Base-by-base conservation (phyloP, 1,284 basidiomycete genomes). In the Marasmius sp. region DNA sequence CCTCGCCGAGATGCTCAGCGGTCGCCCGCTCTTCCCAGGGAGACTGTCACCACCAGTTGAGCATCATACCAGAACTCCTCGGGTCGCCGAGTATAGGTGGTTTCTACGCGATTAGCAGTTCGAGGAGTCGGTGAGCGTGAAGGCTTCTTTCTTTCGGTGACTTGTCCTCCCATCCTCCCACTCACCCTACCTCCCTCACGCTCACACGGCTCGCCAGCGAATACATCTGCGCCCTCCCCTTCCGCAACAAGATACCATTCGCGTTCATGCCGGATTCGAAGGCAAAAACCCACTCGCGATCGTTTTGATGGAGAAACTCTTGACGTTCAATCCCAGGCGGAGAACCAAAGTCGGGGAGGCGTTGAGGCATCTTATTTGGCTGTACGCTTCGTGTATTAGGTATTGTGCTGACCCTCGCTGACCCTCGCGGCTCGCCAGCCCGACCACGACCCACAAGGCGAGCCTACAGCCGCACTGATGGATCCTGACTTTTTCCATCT, bases 31-130 rank as follows among this genome's bases (percentile, higher is more conserved):
- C 56, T 97, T 97, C 77, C 95, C 95, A 1, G 95, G 95, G 20
- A 81, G 92, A 93, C 71, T 92, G 97, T 78, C 96, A 95, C 75
- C 95, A 98, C 73, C 93, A 98, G 71, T 89, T 97, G 54, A 90
- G 94, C 12, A 85, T 85, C 58, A 91, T 91, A 63, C 85, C 97
- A 49, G 93, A 97, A 70, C 89, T 97, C 33, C 85, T 97, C 9
- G 89, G 89, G 10, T 97, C 95, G 3, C 95, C 95, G 0, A 91
- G 91, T 0, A 84, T 96, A 61, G 95, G 97, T 66, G 94, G 97
- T 69, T 96, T 97, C 73, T 94, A 95, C 69, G 92, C 92, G 2
- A 96, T 97, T 72, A 94, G 91, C 38, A 93, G 92, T 10, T 82
- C 86, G 18, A 81, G 93, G 37, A 95, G 93, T 45, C 43, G 43